Base-by-base conservation (phyloP, 2,329 filamentous ascomycete species). In the Phoma sp. region DNA sequence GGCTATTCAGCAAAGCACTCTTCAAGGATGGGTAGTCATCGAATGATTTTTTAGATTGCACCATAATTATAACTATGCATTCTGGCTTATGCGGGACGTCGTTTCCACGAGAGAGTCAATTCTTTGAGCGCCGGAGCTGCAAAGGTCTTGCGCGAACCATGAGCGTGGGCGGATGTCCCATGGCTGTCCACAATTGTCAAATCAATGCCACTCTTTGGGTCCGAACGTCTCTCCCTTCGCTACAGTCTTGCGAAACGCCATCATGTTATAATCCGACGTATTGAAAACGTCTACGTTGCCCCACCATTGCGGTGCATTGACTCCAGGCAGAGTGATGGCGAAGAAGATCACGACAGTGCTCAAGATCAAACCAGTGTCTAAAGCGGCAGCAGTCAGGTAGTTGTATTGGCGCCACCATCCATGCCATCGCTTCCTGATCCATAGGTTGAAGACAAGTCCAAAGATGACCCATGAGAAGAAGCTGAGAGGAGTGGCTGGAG, bases 401-500 rank as follows among this genome's bases (percentile, higher is more conserved):
- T 65, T 68, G 37, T 60, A 60, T 27, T 56, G 27, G n/a, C 43
- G 32, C 68, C 68, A 71, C 68, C 68, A 71, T 9, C 62, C 57
- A 24, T 62, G 40, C 31, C 62, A 58, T 39, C 63, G 55, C n/a
- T 54, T 55, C 6, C 62, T 43, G 29, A 71, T 62, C 31, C 60
- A 56, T 36, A 64, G 58, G 15, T 68, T 58, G 58, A 71, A 71
- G 13, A 70, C 25, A 37, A 60, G 62, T 15, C 67, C 67, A 12
- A 71, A 64, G 21, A 64, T 48, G 13, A 51, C 59, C 67, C 66
- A 71, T 19, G 61, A 51, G 37, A 66, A 43, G 48, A 68, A 69
- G 50, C 63, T 68, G n/a, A 69, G 49, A 13, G 64, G 64, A 27
- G 51, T 65, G 6, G 67, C 67, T 12, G 85, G 85, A 2, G 85